Conservation (phyloP, 164 flowering plant genomes). For the Berberis thunbergii region DNA sequence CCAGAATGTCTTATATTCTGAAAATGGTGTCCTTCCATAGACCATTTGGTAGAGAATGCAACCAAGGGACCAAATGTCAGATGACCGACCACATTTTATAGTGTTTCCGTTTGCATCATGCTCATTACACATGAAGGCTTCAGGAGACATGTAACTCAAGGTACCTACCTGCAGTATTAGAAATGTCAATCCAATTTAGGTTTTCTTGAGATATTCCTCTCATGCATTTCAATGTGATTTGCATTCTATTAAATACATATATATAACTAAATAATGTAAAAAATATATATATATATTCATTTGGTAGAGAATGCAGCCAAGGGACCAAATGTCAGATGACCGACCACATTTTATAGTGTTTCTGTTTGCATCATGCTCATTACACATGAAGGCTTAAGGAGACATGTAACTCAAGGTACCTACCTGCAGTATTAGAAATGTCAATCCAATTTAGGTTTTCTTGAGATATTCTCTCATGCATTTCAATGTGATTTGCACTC, state of each 20-base stretch:
- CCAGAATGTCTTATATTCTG: constrained; percentile 98
- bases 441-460: not conserved
- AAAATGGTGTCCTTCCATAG: constrained; percentile 87
- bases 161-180: constrained; percentile 76
- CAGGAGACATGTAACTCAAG: constrained; percentile 97
- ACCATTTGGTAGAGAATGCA: constrained; percentile 99
- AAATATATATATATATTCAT: constrained; percentile 19
- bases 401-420: constrained; percentile 99
- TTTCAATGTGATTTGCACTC: not conserved
- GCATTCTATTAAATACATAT: too few relatives aligned
- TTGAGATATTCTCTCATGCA: not conserved
- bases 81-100: constrained; percentile 93
- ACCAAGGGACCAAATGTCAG: constrained; percentile 99
- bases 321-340: constrained; percentile 98
- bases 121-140: constrained; percentile 98
- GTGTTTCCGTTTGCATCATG: constrained; percentile 74
- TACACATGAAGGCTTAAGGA: constrained; percentile 98
- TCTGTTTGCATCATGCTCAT: constrained; percentile 81
- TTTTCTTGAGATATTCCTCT: not conserved
- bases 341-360: constrained; percentile 91
- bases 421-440: constrained; percentile 42
- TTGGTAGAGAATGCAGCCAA: constrained; percentile 96
- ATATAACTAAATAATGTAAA: too few relatives aligned
- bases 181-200: not conserved
- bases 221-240: not conserved